phyloP scores from a whole-genome alignment of 208 protist species.

The Leishmania arabica region DNA sequence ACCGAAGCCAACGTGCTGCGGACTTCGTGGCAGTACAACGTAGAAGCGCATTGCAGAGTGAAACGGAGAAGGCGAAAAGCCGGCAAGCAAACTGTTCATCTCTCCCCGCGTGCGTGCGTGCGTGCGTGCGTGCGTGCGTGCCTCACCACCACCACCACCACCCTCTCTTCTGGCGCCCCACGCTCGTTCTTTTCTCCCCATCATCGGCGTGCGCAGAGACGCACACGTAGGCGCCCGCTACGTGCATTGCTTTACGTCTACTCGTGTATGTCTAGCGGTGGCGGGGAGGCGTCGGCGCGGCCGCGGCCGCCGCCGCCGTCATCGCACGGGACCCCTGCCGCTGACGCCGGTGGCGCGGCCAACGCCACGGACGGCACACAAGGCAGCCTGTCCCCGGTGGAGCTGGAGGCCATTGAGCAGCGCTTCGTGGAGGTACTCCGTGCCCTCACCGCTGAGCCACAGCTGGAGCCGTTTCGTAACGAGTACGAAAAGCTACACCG shows the following conservation, averaged over 20 bases:
- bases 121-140: background rate
- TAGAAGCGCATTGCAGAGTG: background rate
- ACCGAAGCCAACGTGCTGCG: too few species aligned
- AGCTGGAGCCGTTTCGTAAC: constrained; percentile 93
- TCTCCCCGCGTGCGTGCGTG: background rate
- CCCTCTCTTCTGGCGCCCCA: background rate
- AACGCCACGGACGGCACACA: constrained; percentile 2
- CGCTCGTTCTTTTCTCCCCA: background rate
- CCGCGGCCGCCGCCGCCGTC: background rate
- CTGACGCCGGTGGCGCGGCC: background rate
- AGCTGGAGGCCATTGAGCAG: constrained; percentile 93
- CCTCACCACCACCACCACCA: too few species aligned
- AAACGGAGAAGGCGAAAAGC: background rate
- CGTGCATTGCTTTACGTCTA: background rate
- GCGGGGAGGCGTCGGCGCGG: background rate
- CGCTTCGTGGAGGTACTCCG: constrained; percentile 94
- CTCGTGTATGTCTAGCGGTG: background rate
- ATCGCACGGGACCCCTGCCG: background rate
- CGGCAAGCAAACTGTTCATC: background rate
- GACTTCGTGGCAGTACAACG: too few species aligned
- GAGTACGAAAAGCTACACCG: constrained; percentile 99
- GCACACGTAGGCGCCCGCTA: background rate
- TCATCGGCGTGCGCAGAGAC: background rate
- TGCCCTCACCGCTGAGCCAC: constrained; percentile 94
- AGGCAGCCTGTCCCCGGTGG: constrained; percentile 43